Percentiles rank a stretch among this genome's conserved stretches.
These are phyloP conservation scores for Reticulascus tulasneorum DNA, from an alignment of 2,329 filamentous ascomycete species.

Conservation along the genomic window DNA sequence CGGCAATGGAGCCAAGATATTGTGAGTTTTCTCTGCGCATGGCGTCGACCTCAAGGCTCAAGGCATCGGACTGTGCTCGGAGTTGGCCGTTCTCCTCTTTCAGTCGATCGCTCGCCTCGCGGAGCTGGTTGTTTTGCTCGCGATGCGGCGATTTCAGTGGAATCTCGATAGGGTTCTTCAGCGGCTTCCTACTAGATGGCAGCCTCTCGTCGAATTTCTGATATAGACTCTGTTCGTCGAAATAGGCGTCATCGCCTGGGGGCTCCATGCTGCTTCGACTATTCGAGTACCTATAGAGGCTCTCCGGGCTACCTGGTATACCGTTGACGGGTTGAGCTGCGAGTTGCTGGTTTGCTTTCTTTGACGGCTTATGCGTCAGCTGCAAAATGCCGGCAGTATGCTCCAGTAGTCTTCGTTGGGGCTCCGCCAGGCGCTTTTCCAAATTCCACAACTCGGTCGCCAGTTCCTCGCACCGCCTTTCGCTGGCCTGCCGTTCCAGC, in stretches of 20 bases:
- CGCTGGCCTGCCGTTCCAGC: conserved; percentile 68
- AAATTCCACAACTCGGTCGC: conserved; percentile 74
- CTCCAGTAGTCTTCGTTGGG: conserved; percentile 73
- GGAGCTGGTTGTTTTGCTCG: conserved; percentile 48
- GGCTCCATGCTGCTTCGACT: conserved; percentile 56
- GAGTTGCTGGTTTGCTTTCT: conserved; percentile 38
- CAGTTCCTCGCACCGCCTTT: conserved; percentile 80
- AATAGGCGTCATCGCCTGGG: conserved; percentile 55
- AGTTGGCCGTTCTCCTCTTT: conserved; percentile 34
- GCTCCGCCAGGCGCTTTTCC: conserved; percentile 71
- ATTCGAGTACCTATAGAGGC: conserved; percentile 66
- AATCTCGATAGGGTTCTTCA: conserved; percentile 49
- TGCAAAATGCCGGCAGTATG: conserved; percentile 93
- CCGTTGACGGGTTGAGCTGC: conserved; percentile 40
- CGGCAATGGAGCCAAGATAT: conserved; percentile 49
- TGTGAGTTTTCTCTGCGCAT: conserved; percentile 30
- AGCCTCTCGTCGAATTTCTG: conserved; percentile 52
- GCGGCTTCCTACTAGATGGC: conserved; percentile 24
- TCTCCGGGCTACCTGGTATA: conserved; percentile 72
- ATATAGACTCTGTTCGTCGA: conserved; percentile 76
- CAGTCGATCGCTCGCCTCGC: conserved; percentile 42
- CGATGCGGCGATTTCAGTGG: conserved; percentile 55
- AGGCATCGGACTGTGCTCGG: conserved; percentile 26
- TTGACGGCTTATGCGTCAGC: conserved; percentile 78
- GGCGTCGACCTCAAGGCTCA: conserved; percentile 29